Evolutionary conservation across 805 yeast genomes (phyloP).

Genomic region (Lipomyces orientalis): DNA sequence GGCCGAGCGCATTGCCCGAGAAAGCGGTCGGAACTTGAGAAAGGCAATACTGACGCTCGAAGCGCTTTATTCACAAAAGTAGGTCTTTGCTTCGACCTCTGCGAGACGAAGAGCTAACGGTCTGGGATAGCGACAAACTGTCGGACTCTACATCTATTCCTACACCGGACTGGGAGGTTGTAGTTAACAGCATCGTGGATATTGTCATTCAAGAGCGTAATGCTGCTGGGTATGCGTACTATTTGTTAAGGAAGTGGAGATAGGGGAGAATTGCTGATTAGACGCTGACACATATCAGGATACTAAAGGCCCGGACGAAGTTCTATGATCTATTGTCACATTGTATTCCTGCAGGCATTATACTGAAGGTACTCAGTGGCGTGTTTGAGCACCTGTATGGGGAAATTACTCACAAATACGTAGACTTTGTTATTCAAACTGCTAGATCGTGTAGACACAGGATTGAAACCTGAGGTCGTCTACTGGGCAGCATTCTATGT

Average conservation of each 20-base stretch:
- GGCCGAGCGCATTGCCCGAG: constrained; percentile 58
- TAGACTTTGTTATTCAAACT: constrained; percentile 51
- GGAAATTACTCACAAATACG: constrained; percentile 6
- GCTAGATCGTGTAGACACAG: constrained; percentile 41
- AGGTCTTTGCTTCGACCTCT: not conserved
- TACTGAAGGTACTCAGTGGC: constrained; percentile 55
- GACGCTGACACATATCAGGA: constrained; percentile 34
- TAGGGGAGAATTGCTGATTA: not conserved
- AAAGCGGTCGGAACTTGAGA: constrained; percentile 74
- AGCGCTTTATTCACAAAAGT: constrained; percentile 58
- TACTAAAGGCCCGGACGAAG: constrained; percentile 62
- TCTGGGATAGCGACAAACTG: constrained; percentile 21
- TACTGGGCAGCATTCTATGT: constrained; percentile 38
- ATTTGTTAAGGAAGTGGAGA: not conserved
- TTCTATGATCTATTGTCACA: constrained; percentile 86
- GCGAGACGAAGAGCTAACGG: not conserved
- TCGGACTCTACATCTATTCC: constrained; percentile 56
- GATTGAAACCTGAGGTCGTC: constrained; percentile 41
- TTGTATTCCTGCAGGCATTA: constrained; percentile 87
- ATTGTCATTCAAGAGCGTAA: constrained; percentile 65
- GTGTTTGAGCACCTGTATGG: not conserved
- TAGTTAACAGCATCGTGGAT: constrained; percentile 67
- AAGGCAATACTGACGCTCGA: constrained; percentile 79
- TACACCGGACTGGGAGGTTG: constrained; percentile 88
- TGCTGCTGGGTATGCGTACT: constrained; percentile 52